Percentiles rank a stretch among this genome's conserved stretches.
These are phyloP conservation scores for Suillus ampliporus DNA, from an alignment of 768 basidiomycete species.

Conservation along the genomic window DNA sequence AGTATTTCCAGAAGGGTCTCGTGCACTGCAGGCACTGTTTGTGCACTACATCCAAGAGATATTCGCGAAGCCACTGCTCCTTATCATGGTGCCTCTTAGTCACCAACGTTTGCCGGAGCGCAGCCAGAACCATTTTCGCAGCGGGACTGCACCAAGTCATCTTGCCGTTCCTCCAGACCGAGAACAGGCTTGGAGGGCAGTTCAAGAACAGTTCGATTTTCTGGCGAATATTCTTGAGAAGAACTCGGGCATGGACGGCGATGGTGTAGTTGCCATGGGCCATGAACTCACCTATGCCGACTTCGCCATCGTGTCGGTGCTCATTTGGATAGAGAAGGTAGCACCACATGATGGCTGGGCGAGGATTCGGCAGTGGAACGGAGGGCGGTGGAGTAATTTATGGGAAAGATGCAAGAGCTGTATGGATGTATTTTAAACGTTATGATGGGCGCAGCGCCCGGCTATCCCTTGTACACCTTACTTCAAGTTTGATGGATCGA, in stretches of 20 bases:
- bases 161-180: constrained; percentile 48
- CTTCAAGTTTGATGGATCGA: neutral
- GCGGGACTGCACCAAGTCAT: constrained; percentile 19
- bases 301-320: constrained; percentile 71
- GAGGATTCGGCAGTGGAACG: constrained; percentile 70
- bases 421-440: constrained; percentile 68
- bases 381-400: constrained; percentile 67
- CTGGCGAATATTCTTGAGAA: constrained; percentile 70
- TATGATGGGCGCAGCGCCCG: neutral
- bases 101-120: constrained; percentile 64
- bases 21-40: constrained; percentile 70
- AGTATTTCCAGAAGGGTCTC: constrained; percentile 72
- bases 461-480: neutral
- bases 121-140: constrained; percentile 56
- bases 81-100: constrained; percentile 72
- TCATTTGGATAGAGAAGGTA: constrained; percentile 78
- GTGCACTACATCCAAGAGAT: constrained; percentile 72
- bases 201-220: constrained; percentile 70
- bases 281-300: constrained; percentile 73
- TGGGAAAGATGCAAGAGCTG: constrained; percentile 65
- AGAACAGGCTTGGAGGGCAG: constrained; percentile 68
- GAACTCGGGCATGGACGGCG: constrained; percentile 61
- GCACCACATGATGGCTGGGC: constrained; percentile 78
- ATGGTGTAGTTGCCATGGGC: constrained; percentile 69
- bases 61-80: constrained; percentile 67